Conservation (phyloP, 441 rosid genomes). For the Brassica balearica region DNA sequence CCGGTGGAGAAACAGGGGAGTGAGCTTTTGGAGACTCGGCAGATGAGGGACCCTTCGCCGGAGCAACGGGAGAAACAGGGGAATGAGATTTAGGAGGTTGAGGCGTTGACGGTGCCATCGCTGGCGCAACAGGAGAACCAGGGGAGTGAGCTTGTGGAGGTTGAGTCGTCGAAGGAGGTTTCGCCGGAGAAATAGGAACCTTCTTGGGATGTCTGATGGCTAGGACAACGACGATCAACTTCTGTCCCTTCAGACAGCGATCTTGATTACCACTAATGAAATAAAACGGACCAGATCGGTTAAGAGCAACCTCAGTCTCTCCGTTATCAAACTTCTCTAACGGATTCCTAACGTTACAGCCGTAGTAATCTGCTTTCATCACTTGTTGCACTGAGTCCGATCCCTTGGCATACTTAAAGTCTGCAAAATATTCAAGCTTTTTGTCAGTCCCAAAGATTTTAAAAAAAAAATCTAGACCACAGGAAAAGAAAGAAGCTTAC, state of each 20-base stretch:
- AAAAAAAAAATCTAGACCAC: not conserved
- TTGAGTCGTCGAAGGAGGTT: conserved; percentile 1
- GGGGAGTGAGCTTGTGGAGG: conserved; percentile 32
- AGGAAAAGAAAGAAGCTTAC: too few relatives aligned
- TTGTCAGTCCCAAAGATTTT: not conserved
- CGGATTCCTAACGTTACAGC: conserved; percentile 54
- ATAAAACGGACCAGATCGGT: conserved; percentile 61
- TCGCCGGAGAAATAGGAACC: conserved; percentile 23
- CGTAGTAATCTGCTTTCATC: conserved; percentile 55
- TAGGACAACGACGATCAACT: conserved; percentile 56
- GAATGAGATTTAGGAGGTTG: not conserved
- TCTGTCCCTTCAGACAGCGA: conserved; percentile 66
- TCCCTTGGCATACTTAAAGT: conserved; percentile 62
- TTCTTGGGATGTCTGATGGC: conserved; percentile 22
- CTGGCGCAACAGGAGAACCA: conserved; percentile 21
- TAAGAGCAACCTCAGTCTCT: conserved; percentile 48
- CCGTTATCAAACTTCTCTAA: conserved; percentile 52
- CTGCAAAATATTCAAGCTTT: conserved; percentile 40
- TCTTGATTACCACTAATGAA: conserved; percentile 68
- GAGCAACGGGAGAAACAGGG: conserved; percentile 21
- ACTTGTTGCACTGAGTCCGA: conserved; percentile 68
- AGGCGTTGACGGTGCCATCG: not conserved
- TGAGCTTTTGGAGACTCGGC: conserved; percentile 8
- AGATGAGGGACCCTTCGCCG: not conserved
- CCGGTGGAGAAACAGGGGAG: not conserved